Percentiles rank a stretch among this genome's conserved stretches.
phyloP scores from a whole-genome alignment of 805 yeast species.

The Scheffersomyces amazonensis region DNA sequence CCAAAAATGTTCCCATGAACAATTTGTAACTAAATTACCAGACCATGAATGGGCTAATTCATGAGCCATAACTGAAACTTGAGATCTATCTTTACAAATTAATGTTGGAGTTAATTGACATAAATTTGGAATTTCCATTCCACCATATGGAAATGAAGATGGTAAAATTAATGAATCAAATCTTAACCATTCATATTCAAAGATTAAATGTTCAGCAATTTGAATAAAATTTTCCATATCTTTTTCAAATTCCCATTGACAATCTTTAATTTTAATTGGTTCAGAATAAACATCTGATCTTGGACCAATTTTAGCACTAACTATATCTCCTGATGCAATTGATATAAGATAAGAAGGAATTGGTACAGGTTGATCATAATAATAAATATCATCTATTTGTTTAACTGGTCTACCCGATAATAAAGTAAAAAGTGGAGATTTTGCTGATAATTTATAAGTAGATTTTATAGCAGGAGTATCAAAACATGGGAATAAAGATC shows the following conservation, averaged over 20 bases:
- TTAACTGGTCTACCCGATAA: slow-evolving; percentile 61
- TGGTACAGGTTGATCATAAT: slow-evolving; percentile 72
- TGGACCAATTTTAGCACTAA: slow-evolving; percentile 71
- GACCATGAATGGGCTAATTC: slow-evolving; percentile 93
- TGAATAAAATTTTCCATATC: slow-evolving; percentile 80
- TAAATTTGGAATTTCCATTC: slow-evolving; percentile 92
- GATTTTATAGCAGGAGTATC: slow-evolving; percentile 87
- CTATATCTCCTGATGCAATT: slow-evolving; percentile 79
- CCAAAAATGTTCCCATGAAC: slow-evolving; percentile 94
- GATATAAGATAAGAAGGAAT: slow-evolving; percentile 84
- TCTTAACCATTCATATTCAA: slow-evolving; percentile 79
- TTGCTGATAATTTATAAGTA: slow-evolving; percentile 53
- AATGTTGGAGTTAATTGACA: slow-evolving; percentile 90
- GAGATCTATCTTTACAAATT: slow-evolving; percentile 78
- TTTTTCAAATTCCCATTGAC: slow-evolving; percentile 75
- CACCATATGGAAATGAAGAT: slow-evolving; percentile 79
- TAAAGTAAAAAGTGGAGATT: slow-evolving; percentile 65
- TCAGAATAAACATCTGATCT: slow-evolving; percentile 82
- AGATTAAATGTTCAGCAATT: slow-evolving; percentile 74
- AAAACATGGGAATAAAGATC: slow-evolving; percentile 84
- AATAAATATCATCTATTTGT: slow-evolving; percentile 13
- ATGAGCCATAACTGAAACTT: slow-evolving; percentile 88
- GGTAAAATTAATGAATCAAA: slow-evolving; percentile 83
- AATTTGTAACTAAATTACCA: slow-evolving; percentile 86
- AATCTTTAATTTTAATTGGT: slow-evolving; percentile 61